Evolutionary conservation across 108 stramenopile species (phyloP).

Genomic region (Pseudonitzschia multistriata): DNA sequence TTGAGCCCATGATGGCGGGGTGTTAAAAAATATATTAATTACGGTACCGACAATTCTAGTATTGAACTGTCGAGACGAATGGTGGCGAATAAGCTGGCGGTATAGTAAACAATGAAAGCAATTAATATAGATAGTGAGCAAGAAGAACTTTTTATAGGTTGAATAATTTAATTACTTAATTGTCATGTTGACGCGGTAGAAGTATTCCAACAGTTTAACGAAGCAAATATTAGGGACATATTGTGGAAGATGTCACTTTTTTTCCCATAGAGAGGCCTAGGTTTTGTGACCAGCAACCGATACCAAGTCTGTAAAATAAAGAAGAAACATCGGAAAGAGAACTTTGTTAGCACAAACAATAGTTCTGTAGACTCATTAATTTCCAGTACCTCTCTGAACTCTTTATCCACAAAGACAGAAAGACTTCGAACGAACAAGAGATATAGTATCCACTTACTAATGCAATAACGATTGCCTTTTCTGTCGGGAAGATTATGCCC

Average conservation of each 20-base stretch:
- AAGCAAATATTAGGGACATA: too few relatives aligned
- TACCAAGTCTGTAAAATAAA: constrained; percentile 4
- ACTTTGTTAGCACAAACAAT: neutral
- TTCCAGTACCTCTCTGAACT: neutral
- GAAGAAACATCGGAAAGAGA: neutral
- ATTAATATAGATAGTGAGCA: too few relatives aligned
- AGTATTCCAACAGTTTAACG: too few relatives aligned
- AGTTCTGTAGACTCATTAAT: neutral
- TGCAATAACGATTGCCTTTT: constrained; percentile 16
- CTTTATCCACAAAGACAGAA: neutral
- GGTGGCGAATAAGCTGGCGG: too few relatives aligned
- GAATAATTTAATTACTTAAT: too few relatives aligned
- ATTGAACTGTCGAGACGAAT: neutral
- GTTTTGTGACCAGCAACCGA: constrained; percentile 15
- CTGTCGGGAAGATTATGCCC: constrained; percentile 66
- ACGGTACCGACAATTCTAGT: too few relatives aligned
- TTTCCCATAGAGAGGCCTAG: neutral
- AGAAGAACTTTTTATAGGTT: too few relatives aligned
- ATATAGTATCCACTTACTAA: constrained; percentile 11
- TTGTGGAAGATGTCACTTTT: too few relatives aligned
- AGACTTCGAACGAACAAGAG: neutral
- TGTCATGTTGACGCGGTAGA: too few relatives aligned
- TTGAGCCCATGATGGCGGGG: constrained; percentile 4
- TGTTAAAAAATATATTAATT: neutral
- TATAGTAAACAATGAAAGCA: too few relatives aligned